Conservation (phyloP, 768 basidiomycete genomes). For the Suillus spraguei region DNA sequence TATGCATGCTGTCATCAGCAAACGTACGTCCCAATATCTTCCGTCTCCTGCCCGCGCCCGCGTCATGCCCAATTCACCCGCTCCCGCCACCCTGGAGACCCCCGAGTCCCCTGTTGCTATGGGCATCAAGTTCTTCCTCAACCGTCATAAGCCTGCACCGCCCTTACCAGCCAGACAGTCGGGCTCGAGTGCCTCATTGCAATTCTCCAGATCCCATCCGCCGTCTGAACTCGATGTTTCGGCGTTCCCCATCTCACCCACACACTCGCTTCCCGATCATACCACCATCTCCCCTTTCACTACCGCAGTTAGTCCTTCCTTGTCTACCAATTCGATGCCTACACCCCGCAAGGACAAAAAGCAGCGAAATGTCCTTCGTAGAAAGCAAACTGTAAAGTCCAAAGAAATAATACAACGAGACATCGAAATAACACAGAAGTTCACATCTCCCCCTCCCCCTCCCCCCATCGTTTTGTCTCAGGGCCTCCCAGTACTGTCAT, state of each 20-base stretch:
- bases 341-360: constrained; percentile 19
- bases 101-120: constrained; percentile 21
- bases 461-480: not conserved
- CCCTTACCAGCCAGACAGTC: constrained; percentile 26
- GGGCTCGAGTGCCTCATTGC: constrained; percentile 15
- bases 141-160: constrained; percentile 28
- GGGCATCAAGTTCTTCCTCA: constrained; percentile 40
- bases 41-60: constrained; percentile 20
- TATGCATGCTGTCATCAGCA: constrained; percentile 6
- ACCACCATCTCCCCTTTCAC: too few relatives aligned
- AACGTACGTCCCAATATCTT: not conserved
- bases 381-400: constrained; percentile 30
- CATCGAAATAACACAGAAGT: not conserved
- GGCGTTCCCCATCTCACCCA: constrained; percentile 8
- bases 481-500: constrained; percentile 33
- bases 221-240: constrained; percentile 27
- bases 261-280: constrained; percentile 18
- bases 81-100: constrained; percentile 3
- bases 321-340: not conserved
- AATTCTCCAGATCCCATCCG: constrained; percentile 16
- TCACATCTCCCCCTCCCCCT: not conserved
- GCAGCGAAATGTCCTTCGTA: constrained; percentile 35
- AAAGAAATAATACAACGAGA: constrained; percentile 15
- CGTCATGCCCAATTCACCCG: constrained; percentile 18
- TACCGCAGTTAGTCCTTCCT: not conserved